Evolutionary conservation across 202 grass and related monocot genomes (phyloP), one percentile per base, ranked within the genome.

Genomic region (Panicum hallii): DNA sequence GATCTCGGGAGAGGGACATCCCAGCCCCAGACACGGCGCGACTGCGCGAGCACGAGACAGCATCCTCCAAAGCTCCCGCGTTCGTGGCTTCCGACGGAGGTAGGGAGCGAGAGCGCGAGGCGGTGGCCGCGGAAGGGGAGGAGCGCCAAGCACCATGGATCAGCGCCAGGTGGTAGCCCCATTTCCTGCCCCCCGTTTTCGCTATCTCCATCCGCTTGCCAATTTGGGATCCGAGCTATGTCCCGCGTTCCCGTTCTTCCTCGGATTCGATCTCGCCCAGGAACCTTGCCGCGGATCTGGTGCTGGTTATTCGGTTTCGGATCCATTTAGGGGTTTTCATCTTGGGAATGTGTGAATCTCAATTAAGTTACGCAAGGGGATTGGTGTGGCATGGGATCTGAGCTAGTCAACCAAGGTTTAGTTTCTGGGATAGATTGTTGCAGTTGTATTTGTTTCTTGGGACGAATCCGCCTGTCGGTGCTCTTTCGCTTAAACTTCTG

Each of bases 111-210:
- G 45, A n/a, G 45, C 19, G 46, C 70, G 71, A 81, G 66, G 22
- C 40, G 53, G 65, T 45, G 38, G 14, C 41, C 52, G 53, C 53
- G 14, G 67, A 61, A 61, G 23, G 67, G 60, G 4, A 50, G 36
- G 45, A 55, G 48, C 48, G 1, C 23, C n/a, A 69, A 54, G 69
- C 80, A 63, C 83, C 62, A 90, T 90, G 89, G 84, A 90, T 87
- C 84, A 58, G 40, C 34, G 74, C 62, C 84, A 87, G 89, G 89
- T 87, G 79, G 77, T 80, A 6, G 3, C 49, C 26, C 23, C 52
- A 20, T 46, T 50, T 34, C 52, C 19, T 45, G 44, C 22, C 4
- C 62, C 42, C 4, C 8, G 26, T 57, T 23, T 13, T 73, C 2
- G 4, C 15, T 34, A 5, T 50, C 28, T 53, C 47, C 15, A 38